Percentiles rank a stretch among this genome's conserved stretches.
Evolutionary conservation across 1,284 basidiomycete genomes (phyloP).

Genomic region (Pseudozyma sp.): DNA sequence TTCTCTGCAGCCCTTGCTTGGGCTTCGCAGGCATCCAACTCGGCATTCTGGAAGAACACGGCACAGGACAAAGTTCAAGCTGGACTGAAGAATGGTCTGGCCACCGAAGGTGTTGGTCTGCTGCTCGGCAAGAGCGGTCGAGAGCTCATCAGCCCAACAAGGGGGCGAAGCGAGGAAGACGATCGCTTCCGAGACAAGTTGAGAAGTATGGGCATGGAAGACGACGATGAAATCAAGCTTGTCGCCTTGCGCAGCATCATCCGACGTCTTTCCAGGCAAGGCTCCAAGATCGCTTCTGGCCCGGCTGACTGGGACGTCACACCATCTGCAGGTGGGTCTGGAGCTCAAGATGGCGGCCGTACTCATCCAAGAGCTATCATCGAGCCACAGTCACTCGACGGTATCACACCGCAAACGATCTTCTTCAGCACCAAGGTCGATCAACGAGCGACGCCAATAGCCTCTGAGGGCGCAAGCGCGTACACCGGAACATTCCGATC

Average conservation of each 20-base stretch:
- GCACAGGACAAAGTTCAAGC: slow-evolving; percentile 28
- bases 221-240: slow-evolving; percentile 82
- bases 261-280: slow-evolving; percentile 66
- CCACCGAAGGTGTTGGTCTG: slow-evolving; percentile 52
- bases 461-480: slow-evolving; percentile 33
- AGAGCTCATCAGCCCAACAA: slow-evolving; percentile 27
- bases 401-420: slow-evolving; percentile 93
- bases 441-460: slow-evolving; percentile 9
- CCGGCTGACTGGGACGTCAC: slow-evolving; percentile 26
- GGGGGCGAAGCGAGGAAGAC: slow-evolving; percentile 73
- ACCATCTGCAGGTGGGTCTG: neutral
- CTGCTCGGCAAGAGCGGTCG: slow-evolving; percentile 45
- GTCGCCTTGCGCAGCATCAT: slow-evolving; percentile 88
- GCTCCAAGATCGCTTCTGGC: slow-evolving; percentile 25
- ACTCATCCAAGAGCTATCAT: slow-evolving; percentile 70
- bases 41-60: slow-evolving; percentile 57
- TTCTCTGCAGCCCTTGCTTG: slow-evolving; percentile 87
- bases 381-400: slow-evolving; percentile 76
- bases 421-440: slow-evolving; percentile 76
- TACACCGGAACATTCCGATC: slow-evolving; percentile 50
- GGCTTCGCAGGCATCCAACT: slow-evolving; percentile 76
- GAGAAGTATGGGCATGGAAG: slow-evolving; percentile 83
- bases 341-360: slow-evolving; percentile 7
- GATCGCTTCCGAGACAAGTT: slow-evolving; percentile 79
- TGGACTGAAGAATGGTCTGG: slow-evolving; percentile 54